phyloP scores from a whole-genome alignment of 768 basidiomycete species.

The Sistotremastrum suecicum region DNA sequence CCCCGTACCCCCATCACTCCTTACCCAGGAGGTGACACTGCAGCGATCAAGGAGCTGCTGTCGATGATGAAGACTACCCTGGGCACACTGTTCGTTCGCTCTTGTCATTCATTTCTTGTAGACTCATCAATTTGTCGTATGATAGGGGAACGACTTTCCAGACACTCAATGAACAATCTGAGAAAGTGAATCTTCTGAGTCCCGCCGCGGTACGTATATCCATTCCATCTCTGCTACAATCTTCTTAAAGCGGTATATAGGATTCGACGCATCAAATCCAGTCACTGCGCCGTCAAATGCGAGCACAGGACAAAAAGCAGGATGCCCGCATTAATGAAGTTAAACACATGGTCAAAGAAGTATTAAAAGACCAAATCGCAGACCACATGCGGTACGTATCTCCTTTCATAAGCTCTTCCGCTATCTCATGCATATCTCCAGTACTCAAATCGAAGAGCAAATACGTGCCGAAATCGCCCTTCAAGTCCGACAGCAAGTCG shows the following conservation, averaged over 20 bases:
- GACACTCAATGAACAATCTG: slow-evolving; percentile 18
- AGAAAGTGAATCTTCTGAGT: slow-evolving; percentile 14
- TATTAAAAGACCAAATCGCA: slow-evolving; percentile 14
- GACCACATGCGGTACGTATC: slow-evolving; percentile 20
- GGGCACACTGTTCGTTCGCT: slow-evolving; percentile 1
- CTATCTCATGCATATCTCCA: slow-evolving; percentile 8
- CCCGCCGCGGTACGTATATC: slow-evolving; percentile 17
- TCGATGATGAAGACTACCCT: slow-evolving; percentile 6
- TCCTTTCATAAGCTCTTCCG: background rate
- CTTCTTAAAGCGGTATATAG: slow-evolving; percentile 4
- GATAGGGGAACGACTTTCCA: slow-evolving; percentile 19
- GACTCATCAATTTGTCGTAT: too few species aligned
- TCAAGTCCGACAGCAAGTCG: slow-evolving; percentile 35
- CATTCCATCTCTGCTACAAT: background rate
- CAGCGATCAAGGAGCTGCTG: slow-evolving; percentile 4
- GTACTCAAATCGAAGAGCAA: slow-evolving; percentile 23
- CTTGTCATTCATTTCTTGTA: background rate
- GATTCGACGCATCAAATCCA: slow-evolving; percentile 11
- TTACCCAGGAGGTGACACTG: slow-evolving; percentile 4
- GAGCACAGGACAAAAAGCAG: slow-evolving; percentile 11
- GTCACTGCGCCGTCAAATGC: slow-evolving; percentile 10
- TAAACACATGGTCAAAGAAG: slow-evolving; percentile 15
- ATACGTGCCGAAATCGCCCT: slow-evolving; percentile 25
- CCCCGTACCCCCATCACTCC: slow-evolving; percentile 5
- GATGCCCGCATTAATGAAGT: slow-evolving; percentile 13